These are phyloP conservation scores for Lepidium didymum DNA, from an alignment of 345 rosid genomes.

Conservation along the genomic window DNA sequence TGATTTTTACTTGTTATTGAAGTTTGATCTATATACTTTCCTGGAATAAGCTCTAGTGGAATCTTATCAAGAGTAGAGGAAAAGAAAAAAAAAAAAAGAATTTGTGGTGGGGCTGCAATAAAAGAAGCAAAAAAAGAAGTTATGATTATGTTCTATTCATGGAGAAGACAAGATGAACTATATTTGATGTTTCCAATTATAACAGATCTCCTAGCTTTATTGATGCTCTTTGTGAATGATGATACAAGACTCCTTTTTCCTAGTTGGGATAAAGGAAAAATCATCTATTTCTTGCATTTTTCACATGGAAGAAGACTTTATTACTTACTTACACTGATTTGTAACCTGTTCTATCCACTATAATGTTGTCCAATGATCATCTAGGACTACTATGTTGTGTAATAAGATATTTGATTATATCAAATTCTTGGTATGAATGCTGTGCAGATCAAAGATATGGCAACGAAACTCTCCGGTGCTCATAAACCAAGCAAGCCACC, in stretches of 20 bases:
- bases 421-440: slow-evolving; percentile 1
- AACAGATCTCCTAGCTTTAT: slow-evolving; percentile 23
- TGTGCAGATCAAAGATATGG: slow-evolving; percentile 94
- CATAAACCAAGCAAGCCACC: slow-evolving; percentile 74
- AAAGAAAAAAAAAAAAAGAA: not conserved
- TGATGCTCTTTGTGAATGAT: slow-evolving; percentile 25
- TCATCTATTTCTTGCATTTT: slow-evolving; percentile 18
- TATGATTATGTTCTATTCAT: slow-evolving; percentile 32
- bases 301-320: slow-evolving; percentile 7
- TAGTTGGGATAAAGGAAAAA: slow-evolving; percentile 12
- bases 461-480: slow-evolving; percentile 73
- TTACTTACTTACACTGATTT: slow-evolving; percentile 4
- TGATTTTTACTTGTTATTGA: slow-evolving; percentile 32
- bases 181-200: slow-evolving; percentile 26
- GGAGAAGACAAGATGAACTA: slow-evolving; percentile 31
- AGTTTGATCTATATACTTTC: slow-evolving; percentile 22
- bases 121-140: slow-evolving; percentile 24
- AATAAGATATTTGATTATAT: not conserved
- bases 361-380: slow-evolving; percentile 12
- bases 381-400: slow-evolving; percentile 5
- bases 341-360: slow-evolving; percentile 7
- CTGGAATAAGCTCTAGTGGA: slow-evolving; percentile 18
- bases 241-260: slow-evolving; percentile 23
- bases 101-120: slow-evolving; percentile 19
- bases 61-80: slow-evolving; percentile 3